Base-by-base conservation (phyloP, 1,139 yeast species). In the Geotrichum aggregatum region DNA sequence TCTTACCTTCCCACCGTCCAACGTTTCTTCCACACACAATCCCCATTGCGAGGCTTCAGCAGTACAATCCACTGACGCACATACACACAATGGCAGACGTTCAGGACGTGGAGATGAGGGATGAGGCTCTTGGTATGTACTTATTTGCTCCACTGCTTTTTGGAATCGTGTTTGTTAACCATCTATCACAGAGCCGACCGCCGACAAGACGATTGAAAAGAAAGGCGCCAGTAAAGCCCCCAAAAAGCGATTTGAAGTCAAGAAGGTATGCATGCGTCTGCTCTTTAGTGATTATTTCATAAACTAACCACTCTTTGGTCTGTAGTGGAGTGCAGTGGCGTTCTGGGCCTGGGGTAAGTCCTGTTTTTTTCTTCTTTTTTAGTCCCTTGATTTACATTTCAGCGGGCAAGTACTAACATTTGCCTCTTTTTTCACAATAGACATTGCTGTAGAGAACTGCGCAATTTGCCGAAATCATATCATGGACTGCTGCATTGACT, bases 401-500 rank as follows among this genome's bases (percentile, higher is more conserved):
- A 33, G 19, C 31, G 16, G 10, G 11, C 6, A 16, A n/a, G 39
- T 24, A 8, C 28, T 24, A 24, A 24, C 28, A 5, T 8, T 8
- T 24, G 28, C 28, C 8, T 8, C 8, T 24, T 44, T 14, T 44
- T 50, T 46, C 26, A 5, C 28, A 5, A 36, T 42, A 66, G 82
- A 88, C 70, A 87, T 89, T 56, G 94, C 84, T 49, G 95, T 92
- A 55, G 98, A 94, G 62, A 89, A 88, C 54, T 94, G 99, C 75
- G 98, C 99, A 44, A 94, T 94, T 68, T 94, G 99, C 76, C 80
- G 98, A 65, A 94, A 92, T 70, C 98, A 92, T 71, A 79, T 92
- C 62, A 94, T 94, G 99, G 99, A 94, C 63, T 95, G 95, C 22
- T 94, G 99, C 70, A 92, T 94, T 60, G 98, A 91, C 67, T 94